Conservation (phyloP, 2,329 filamentous ascomycete genomes). For the Claviceps spartinae region DNA sequence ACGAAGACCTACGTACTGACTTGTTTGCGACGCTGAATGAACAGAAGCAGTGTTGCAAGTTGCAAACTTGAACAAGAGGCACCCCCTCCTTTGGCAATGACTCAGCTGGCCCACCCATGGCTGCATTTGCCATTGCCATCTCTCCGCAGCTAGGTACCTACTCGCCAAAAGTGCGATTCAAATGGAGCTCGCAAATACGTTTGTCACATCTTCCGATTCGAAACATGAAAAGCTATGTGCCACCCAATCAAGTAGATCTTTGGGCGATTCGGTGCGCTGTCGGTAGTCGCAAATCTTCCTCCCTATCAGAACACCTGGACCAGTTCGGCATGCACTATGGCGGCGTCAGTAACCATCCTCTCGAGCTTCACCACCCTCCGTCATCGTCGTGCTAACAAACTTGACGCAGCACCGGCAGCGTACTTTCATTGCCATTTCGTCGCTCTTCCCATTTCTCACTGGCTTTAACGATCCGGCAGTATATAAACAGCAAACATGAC, state of each 20-base stretch:
- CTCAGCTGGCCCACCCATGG: no score
- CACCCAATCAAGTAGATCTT: not conserved
- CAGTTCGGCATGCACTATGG: not conserved
- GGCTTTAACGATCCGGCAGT: constrained; percentile 73
- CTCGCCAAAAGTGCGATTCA: not conserved
- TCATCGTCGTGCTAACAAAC: not conserved
- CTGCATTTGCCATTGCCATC: no score
- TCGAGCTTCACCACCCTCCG: not conserved
- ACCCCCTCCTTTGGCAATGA: no score
- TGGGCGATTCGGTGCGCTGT: not conserved
- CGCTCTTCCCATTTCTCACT: constrained; percentile 69
- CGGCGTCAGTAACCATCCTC: constrained; percentile 1
- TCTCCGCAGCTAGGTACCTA: not conserved
- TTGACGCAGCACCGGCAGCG: constrained; percentile 31
- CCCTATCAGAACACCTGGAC: not conserved
- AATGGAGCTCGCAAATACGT: not conserved
- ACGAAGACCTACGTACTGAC: no score
- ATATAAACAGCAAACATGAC: constrained; percentile 97
- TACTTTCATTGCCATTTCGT: constrained; percentile 76
- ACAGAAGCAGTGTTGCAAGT: no score
- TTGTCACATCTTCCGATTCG: not conserved
- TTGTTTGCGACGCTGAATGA: no score
- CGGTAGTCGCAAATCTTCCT: not conserved
- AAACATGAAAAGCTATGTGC: not conserved
- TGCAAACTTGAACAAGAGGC: no score